phyloP scores from a whole-genome alignment of 2,329 filamentous ascomycete species.

The Ophiostoma sp. region DNA sequence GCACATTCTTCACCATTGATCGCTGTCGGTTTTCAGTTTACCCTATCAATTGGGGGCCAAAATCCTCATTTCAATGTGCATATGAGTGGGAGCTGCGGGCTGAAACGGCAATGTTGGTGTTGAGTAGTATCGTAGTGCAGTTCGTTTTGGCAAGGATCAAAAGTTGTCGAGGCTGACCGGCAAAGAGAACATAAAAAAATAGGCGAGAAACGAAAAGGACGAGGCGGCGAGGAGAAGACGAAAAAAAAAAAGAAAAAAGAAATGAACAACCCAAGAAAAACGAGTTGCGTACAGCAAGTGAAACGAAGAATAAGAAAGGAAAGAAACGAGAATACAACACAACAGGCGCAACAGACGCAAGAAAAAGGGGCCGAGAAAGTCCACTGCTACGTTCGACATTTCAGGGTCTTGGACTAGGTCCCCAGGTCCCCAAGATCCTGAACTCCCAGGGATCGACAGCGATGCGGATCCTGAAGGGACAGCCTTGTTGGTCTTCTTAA shows the following conservation, averaged over 20 bases:
- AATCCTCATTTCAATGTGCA: too few relatives aligned
- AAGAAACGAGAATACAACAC: not conserved
- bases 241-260: too few relatives aligned
- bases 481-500: not conserved
- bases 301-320: not conserved
- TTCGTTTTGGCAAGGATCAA: too few relatives aligned
- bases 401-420: not conserved
- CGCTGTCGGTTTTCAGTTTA: not conserved
- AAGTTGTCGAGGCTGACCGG: not conserved
- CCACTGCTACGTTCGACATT: too few relatives aligned
- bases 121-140: too few relatives aligned
- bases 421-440: not conserved
- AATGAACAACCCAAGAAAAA: too few relatives aligned
- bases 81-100: not conserved
- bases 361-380: too few relatives aligned
- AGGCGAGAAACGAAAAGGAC: too few relatives aligned
- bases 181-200: not conserved
- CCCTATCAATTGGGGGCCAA: not conserved
- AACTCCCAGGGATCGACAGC: conserved; percentile 7
- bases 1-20: not conserved
- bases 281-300: not conserved
- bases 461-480: conserved; percentile 7
- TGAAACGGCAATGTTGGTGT: not conserved
- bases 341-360: too few relatives aligned
- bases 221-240: too few relatives aligned